phyloP scores from a whole-genome alignment of 2,329 filamentous ascomycete genomes.

The Metarhizium anisopliae region DNA sequence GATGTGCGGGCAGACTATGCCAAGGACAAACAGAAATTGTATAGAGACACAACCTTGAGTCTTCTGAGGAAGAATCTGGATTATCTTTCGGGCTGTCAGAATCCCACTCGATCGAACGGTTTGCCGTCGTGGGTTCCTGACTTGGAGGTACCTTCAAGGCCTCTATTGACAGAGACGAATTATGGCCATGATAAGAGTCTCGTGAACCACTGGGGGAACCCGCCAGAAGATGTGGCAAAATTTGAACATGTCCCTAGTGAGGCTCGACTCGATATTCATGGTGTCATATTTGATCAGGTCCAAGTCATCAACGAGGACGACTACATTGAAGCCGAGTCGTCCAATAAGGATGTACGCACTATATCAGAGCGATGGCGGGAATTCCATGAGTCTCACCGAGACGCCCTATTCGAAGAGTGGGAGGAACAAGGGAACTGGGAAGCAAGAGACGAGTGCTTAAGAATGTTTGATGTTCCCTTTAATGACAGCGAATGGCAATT shows the following conservation, averaged over 20 bases:
- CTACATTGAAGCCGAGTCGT: neutral
- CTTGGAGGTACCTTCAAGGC: neutral
- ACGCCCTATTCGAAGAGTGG: no score
- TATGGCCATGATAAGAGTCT: neutral
- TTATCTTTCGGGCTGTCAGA: neutral
- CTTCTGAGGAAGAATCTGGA: neutral
- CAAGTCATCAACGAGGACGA: neutral
- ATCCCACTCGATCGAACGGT: neutral
- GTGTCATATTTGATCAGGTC: no score
- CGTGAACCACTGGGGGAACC: neutral
- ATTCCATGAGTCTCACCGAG: no score
- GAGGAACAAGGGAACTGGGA: no score
- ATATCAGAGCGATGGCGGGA: neutral
- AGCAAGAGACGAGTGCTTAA: no score
- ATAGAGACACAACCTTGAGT: neutral
- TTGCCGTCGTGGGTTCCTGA: neutral
- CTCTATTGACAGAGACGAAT: neutral
- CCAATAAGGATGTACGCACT: neutral
- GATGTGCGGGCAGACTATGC: neutral
- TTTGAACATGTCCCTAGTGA: no score
- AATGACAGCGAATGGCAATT: neutral
- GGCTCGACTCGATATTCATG: no score
- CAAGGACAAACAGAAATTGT: neutral
- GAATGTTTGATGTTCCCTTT: no score
- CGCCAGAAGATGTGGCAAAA: no score